phyloP scores from a whole-genome alignment of 768 basidiomycete species.

The Dentipellis sp. region DNA sequence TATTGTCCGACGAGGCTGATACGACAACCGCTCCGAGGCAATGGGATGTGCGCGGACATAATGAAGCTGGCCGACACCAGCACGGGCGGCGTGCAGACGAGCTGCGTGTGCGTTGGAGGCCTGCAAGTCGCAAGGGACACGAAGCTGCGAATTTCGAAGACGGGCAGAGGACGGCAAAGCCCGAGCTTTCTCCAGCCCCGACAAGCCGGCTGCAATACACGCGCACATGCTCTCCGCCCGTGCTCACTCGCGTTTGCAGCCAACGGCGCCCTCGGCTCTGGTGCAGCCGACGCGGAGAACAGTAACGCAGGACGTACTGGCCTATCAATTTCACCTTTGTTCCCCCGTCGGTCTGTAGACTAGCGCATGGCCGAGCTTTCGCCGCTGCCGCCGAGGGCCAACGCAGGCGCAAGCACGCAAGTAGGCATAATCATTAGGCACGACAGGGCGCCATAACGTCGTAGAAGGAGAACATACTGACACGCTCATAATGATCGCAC shows the following conservation, averaged over 20 bases:
- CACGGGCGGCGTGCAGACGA: not conserved
- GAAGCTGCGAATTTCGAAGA: not conserved
- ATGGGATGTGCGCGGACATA: not conserved
- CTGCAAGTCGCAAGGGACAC: too few species aligned
- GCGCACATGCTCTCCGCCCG: not conserved
- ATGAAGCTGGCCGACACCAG: not conserved
- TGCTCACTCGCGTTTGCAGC: not conserved
- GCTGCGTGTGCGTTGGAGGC: not conserved
- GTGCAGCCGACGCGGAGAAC: too few species aligned
- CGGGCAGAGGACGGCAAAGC: not conserved
- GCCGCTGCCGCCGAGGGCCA: not conserved
- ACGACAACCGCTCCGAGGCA: not conserved
- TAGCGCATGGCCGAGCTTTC: not conserved
- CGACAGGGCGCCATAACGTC: too few species aligned
- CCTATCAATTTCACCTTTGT: not conserved
- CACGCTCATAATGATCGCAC: too few species aligned
- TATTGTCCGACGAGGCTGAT: constrained; percentile 4
- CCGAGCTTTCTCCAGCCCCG: not conserved
- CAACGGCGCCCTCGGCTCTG: too few species aligned
- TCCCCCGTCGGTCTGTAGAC: not conserved
- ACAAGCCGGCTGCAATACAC: not conserved
- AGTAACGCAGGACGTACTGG: too few species aligned
- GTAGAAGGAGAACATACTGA: too few species aligned
- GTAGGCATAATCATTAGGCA: too few species aligned
- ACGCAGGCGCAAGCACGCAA: not conserved